Conservation (phyloP, 352 stramenopile species). For the Pythium phragmiticola region DNA sequence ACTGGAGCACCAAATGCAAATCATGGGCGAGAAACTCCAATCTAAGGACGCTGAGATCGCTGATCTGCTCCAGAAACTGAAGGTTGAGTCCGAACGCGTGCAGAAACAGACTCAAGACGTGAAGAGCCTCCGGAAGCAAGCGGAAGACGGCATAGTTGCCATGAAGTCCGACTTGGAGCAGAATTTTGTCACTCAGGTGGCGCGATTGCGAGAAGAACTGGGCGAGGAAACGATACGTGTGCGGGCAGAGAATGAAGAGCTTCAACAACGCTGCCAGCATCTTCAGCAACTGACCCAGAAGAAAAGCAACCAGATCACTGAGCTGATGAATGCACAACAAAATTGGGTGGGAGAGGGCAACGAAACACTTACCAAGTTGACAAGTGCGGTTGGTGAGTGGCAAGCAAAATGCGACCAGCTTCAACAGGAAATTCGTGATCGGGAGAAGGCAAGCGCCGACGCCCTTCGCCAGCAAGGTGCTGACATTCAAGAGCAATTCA, state of each 20-base stretch:
- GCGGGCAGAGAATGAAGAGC: constrained; percentile 27
- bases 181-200: constrained; percentile 20
- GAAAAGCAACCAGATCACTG: constrained; percentile 55
- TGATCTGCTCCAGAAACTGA: constrained; percentile 39
- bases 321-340: constrained; percentile 45
- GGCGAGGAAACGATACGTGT: constrained; percentile 23
- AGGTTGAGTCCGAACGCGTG: constrained; percentile 36
- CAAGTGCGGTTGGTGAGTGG: constrained; percentile 20
- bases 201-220: constrained; percentile 25
- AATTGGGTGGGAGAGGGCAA: constrained; percentile 32
- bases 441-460: constrained; percentile 45
- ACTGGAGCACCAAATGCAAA: constrained; percentile 50
- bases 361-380: constrained; percentile 16
- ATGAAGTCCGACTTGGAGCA: constrained; percentile 27
- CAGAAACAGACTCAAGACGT: constrained; percentile 42
- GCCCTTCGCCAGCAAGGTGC: constrained; percentile 43
- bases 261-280: constrained; percentile 44
- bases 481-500: constrained; percentile 64
- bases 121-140: constrained; percentile 36
- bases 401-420: constrained; percentile 46
- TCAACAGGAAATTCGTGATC: constrained; percentile 43
- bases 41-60: constrained; percentile 41
- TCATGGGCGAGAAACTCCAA: constrained; percentile 40
- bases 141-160: constrained; percentile 22
- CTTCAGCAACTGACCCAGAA: constrained; percentile 48